Base-by-base conservation (phyloP, 352 stramenopile genomes). In the Phytophthora sp. region DNA sequence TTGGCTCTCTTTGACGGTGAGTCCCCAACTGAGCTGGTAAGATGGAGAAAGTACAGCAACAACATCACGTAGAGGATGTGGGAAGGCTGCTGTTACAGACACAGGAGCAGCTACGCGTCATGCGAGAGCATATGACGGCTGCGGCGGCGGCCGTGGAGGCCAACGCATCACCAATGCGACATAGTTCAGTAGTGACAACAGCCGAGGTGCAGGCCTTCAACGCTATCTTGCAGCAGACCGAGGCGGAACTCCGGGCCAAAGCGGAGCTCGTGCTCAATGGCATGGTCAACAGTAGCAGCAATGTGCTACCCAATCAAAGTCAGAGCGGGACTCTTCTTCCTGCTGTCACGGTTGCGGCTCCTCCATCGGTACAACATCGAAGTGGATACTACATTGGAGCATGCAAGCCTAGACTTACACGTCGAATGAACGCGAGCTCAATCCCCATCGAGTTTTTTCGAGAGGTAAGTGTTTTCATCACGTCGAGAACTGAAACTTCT, bases 31-130 rank as follows among this genome's bases (percentile, higher is more conserved):
- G 31, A 47, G 38, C 20, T 41, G 42, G 18, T 3, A 46, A 63
- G 47, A 94, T 95, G 87, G 87, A 95, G 52, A 74, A 83, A 41
- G 44, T 95, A 18, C 73, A 91, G 56, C 82, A 95, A 54, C 83
- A 90, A 42, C 80, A 94, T 51, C 87, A 95, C 60, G 80, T 90
- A 8, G 85, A 95, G 47, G 87, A 95, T 73, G 84, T 95, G 23
- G 87, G 85, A 0, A 79, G 87, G 47, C 85, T 95, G 46, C 62
- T 95, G 16, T 57, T 95, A 51, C 82, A 95, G 72, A 92, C 86
- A 13, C 84, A 95, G 65, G 82, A 95, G 36, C 82, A 95, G 24
- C 69, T 95, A 21, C 82, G 83, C 15, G 73, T 82, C 29, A 85
- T 95, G 57, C 78, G 84, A 20, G 84, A 93, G 69, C 77, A 92